Percentiles rank a stretch among this genome's conserved stretches.
phyloP scores from a whole-genome alignment of 1,284 basidiomycete genomes.

The Hortiboletus rubellus region DNA sequence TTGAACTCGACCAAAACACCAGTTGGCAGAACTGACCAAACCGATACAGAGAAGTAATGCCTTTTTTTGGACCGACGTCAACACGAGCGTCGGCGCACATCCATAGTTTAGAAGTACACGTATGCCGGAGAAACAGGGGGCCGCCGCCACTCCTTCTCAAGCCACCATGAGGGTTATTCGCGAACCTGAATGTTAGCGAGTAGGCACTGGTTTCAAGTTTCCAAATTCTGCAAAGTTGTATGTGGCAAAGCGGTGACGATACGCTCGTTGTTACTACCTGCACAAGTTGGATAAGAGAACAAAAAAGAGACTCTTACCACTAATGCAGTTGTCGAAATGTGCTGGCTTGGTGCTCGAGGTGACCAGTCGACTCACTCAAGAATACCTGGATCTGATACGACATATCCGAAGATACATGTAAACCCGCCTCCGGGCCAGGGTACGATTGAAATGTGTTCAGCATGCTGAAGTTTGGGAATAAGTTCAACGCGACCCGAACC shows the following conservation, averaged over 20 bases:
- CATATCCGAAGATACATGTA: too few relatives aligned
- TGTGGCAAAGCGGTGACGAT: not conserved
- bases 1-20: conserved; percentile 21
- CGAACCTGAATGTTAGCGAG: not conserved
- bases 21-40: conserved; percentile 1
- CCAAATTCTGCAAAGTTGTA: not conserved
- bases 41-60: not conserved
- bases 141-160: conserved; percentile 7
- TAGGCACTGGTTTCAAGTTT: not conserved
- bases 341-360: too few relatives aligned
- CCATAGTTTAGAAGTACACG: not conserved
- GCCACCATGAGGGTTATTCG: not conserved
- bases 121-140: not conserved
- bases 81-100: not conserved
- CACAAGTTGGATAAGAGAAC: not conserved
- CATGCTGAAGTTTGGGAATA: too few relatives aligned
- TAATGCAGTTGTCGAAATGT: too few relatives aligned
- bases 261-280: not conserved
- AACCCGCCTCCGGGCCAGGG: too few relatives aligned
- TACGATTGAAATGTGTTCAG: too few relatives aligned
- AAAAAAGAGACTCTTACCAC: too few relatives aligned
- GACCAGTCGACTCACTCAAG: too few relatives aligned
- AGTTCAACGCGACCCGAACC: too few relatives aligned
- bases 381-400: too few relatives aligned
- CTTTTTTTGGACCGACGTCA: not conserved